phyloP scores from a whole-genome alignment of 164 flowering plant species.

The Echeveria elegans region DNA sequence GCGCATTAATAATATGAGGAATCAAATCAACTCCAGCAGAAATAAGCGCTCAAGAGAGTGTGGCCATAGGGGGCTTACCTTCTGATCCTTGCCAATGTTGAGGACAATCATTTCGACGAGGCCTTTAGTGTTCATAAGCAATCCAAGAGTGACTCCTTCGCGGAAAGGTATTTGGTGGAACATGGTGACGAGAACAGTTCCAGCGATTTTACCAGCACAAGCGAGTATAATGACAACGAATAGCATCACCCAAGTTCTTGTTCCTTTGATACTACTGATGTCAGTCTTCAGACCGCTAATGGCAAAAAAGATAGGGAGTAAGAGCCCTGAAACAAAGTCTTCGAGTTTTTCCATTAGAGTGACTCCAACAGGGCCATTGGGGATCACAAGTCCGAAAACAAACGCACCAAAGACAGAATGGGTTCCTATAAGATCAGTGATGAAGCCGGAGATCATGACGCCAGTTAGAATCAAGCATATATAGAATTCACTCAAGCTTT shows the following conservation, averaged over 20 bases:
- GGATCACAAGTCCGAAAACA: slow-evolving; percentile 31
- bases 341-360: slow-evolving; percentile 29
- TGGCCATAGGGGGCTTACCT: background rate
- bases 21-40: background rate
- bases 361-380: slow-evolving; percentile 45
- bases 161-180: slow-evolving; percentile 2
- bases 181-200: background rate
- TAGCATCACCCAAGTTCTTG: background rate
- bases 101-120: slow-evolving; percentile 3
- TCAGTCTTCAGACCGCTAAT: slow-evolving; percentile 5
- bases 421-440: slow-evolving; percentile 12
- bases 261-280: background rate
- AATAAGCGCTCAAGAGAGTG: background rate
- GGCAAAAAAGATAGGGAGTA: slow-evolving; percentile 25
- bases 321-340: slow-evolving; percentile 10
- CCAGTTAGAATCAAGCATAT: slow-evolving; percentile 4
- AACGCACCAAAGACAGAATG: slow-evolving; percentile 14
- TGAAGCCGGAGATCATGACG: slow-evolving; percentile 11
- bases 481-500: slow-evolving; percentile 16
- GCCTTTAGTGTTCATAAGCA: slow-evolving; percentile 4
- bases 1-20: background rate
- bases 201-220: background rate
- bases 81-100: slow-evolving; percentile 4
- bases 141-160: background rate
- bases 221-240: background rate